Evolutionary conservation across 2,329 filamentous ascomycete genomes (phyloP), one percentile per base, ranked within the genome.

Genomic region (Lomentospora prolificans): DNA sequence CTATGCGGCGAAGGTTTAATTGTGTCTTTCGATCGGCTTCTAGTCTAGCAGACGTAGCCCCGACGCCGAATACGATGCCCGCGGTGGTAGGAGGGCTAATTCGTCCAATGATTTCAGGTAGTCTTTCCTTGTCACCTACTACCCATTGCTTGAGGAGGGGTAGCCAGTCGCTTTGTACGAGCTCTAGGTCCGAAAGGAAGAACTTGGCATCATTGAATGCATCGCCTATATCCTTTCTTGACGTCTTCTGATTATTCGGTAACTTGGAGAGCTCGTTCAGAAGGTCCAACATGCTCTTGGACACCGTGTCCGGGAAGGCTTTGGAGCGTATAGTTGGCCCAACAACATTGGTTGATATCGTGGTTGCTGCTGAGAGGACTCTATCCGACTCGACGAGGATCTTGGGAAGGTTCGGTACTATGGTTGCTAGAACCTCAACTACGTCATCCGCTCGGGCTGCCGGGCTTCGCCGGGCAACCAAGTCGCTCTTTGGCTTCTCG

Each of bases 61-160:
- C 95, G 0, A 99, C 94, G n/a, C 94, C 94, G 65, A 99, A 99
- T 67, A 99, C 92, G 62, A 99, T 95, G 7, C 94, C 94, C 0
- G 95, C 94, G 12, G 91, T 92, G 1, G 91, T 90, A 4, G 94
- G 94, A 3, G 91, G 81, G 4, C 85, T 85, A 59, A 99, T 80
- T 19, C 90, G 86, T 36, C 81, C 77, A 7, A 97, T 71, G 3
- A 96, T 75, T 59, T 99, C 94, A 0, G 85, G 75, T 71, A 99
- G 80, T 50, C 88, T 84, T 56, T 96, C 91, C 70, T 95, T 96
- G 68, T 99, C 94, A 14, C 82, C 82, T 12, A 91, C 72, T 3
- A 84, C 80, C 88, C 91, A 96, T 66, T 96, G 90, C 39, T 83
- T 85, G 22, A 99, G 71, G 12, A 97, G 76, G 0, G 86, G 84